A percentile compares a stretch with the other conserved stretches of the same genome.
phyloP scores from a whole-genome alignment of 495 filamentous ascomycete genomes.

The Daldinia childiae region DNA sequence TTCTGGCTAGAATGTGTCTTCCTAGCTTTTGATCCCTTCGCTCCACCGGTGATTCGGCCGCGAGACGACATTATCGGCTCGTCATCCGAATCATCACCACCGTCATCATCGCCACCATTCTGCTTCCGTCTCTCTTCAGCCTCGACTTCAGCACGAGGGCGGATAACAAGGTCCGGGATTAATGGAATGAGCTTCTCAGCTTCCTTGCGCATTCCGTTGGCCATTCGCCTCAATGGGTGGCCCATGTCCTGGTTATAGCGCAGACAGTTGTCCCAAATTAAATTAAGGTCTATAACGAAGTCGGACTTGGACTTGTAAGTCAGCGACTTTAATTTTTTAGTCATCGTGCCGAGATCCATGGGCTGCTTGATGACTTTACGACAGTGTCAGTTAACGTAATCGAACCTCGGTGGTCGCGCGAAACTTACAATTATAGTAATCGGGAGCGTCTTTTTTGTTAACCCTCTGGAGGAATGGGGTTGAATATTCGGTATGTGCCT shows the following conservation, averaged over 20 bases:
- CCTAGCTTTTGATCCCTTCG: conserved; percentile 77
- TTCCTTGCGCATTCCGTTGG: conserved; percentile 94
- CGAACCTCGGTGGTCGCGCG: background rate
- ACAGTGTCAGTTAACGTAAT: conserved; percentile 37
- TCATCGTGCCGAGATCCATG: conserved; percentile 98
- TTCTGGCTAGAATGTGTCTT: conserved; percentile 80
- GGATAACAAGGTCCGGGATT: conserved; percentile 90
- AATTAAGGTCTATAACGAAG: conserved; percentile 89
- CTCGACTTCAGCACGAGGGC: conserved; percentile 93
- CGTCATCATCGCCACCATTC: conserved; percentile 79
- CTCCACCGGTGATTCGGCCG: conserved; percentile 86
- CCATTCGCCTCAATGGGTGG: conserved; percentile 91
- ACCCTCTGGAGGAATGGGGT: conserved; percentile 90
- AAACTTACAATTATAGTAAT: conserved; percentile 85
- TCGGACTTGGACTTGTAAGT: conserved; percentile 94
- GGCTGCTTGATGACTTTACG: conserved; percentile 88
- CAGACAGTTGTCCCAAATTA: conserved; percentile 97
- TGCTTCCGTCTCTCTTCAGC: conserved; percentile 91
- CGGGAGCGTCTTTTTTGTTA: conserved; percentile 95
- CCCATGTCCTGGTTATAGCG: conserved; percentile 91
- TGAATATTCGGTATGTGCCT: conserved; percentile 96
- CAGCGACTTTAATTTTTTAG: conserved; percentile 91
- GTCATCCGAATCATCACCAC: conserved; percentile 90
- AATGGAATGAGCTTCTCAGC: conserved; percentile 94
- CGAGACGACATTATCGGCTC: conserved; percentile 98